Conservation (phyloP, 2,329 filamentous ascomycete species). For the Chrysoporthe austroafricana region DNA sequence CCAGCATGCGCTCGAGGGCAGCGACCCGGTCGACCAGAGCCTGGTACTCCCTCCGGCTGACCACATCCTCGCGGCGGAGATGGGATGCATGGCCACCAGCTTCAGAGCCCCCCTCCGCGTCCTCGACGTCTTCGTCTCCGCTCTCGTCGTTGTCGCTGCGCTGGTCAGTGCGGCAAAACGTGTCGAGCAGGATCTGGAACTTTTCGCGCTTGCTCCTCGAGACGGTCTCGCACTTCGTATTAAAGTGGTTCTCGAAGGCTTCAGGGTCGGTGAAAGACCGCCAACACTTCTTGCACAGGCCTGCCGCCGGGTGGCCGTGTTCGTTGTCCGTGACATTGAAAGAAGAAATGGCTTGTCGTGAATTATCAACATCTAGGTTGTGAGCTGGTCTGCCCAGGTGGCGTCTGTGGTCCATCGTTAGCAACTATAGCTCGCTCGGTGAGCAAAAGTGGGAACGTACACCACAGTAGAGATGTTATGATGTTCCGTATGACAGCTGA, state of each 20-base stretch:
- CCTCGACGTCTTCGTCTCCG: constrained; percentile 1
- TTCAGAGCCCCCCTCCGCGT: constrained; percentile 19
- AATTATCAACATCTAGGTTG: constrained; percentile 34
- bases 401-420: constrained; percentile 32
- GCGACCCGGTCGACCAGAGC: constrained; percentile 22
- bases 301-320: constrained; percentile 35
- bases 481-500: constrained; percentile 39
- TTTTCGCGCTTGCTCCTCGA: constrained; percentile 28
- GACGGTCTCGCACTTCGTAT: constrained; percentile 22
- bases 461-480: constrained; percentile 40
- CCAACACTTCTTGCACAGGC: constrained; percentile 41
- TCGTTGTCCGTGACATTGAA: constrained; percentile 35
- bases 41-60: constrained; percentile 21
- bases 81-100: not conserved
- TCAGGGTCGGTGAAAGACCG: constrained; percentile 33
- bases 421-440: not conserved
- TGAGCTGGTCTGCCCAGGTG: constrained; percentile 39
- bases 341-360: constrained; percentile 34
- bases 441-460: constrained; percentile 31
- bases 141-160: not conserved
- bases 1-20: constrained; percentile 22
- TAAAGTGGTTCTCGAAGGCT: constrained; percentile 35
- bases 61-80: not conserved
- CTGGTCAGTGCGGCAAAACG: constrained; percentile 20
- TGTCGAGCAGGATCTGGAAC: constrained; percentile 21